Conservation (phyloP, 345 rosid genomes). For the Theobroma cacao region DNA sequence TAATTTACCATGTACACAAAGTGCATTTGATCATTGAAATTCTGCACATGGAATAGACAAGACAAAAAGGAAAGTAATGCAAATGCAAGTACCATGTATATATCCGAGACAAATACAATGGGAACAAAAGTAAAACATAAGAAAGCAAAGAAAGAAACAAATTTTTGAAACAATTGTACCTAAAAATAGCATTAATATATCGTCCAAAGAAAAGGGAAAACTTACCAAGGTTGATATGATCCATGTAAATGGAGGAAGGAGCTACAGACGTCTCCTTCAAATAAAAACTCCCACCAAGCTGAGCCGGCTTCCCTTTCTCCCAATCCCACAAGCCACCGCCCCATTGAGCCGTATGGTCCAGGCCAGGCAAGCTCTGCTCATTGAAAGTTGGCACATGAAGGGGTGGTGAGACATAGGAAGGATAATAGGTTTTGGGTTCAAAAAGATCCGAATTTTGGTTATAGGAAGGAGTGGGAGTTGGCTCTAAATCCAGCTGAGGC, state of each 20-base stretch:
- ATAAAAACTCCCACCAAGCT: slow-evolving; percentile 25
- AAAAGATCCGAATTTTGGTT: slow-evolving; percentile 21
- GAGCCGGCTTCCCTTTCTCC: slow-evolving; percentile 23
- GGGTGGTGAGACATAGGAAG: slow-evolving; percentile 30
- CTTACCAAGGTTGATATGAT: slow-evolving; percentile 40
- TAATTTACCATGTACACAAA: background rate
- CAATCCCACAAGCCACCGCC: slow-evolving; percentile 38
- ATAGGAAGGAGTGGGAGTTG: slow-evolving; percentile 22
- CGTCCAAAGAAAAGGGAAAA: background rate
- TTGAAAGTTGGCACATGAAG: slow-evolving; percentile 19
- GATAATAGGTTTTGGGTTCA: slow-evolving; percentile 39
- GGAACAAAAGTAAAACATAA: background rate
- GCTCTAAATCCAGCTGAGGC: slow-evolving; percentile 19
- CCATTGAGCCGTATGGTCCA: slow-evolving; percentile 22
- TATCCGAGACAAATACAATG: background rate
- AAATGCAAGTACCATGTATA: background rate
- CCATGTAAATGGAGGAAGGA: slow-evolving; percentile 20
- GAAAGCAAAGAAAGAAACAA: background rate
- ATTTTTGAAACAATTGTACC: background rate
- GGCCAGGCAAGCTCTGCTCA: slow-evolving; percentile 27
- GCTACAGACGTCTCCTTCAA: slow-evolving; percentile 22
- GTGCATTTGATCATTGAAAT: background rate
- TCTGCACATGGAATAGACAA: background rate
- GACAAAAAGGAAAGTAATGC: background rate
- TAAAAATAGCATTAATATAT: background rate